These are phyloP conservation scores for Thalassiosira profunda DNA, from an alignment of 108 stramenopile species.

Conservation along the genomic window DNA sequence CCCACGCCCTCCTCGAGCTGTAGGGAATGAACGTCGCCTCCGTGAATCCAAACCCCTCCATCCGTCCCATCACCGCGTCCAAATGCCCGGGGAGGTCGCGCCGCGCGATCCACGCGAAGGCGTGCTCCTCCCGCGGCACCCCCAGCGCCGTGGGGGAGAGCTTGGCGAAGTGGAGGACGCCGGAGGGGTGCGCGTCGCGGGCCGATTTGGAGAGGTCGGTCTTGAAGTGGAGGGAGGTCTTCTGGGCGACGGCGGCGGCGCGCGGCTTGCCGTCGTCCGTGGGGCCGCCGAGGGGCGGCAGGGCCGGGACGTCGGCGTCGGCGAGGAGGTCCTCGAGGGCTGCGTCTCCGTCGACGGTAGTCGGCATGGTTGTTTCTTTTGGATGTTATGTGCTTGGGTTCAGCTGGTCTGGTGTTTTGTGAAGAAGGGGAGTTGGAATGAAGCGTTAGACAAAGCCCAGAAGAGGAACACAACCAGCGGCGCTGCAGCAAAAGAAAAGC, in stretches of 20 bases:
- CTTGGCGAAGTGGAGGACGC: not conserved
- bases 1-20: constrained; percentile 7
- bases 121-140: constrained; percentile 13
- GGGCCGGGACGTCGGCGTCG: not conserved
- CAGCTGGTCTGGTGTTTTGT: too few species aligned
- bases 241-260: not conserved
- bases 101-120: constrained; percentile 15
- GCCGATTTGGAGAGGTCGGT: constrained; percentile 1
- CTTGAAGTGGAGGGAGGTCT: constrained; percentile 1
- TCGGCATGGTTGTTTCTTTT: not conserved
- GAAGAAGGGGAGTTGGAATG: too few species aligned
- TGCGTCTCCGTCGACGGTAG: too few species aligned
- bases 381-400: too few species aligned
- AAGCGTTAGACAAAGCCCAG: too few species aligned
- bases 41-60: constrained; percentile 12
- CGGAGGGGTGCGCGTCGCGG: not conserved
- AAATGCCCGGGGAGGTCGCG: not conserved
- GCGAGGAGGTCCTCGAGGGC: not conserved
- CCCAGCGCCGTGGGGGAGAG: not conserved
- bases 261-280: not conserved
- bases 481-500: too few species aligned
- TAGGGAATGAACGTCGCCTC: constrained; percentile 9
- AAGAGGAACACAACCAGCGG: too few species aligned
- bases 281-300: not conserved
- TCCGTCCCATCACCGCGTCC: not conserved